Conservation (phyloP, 2,329 filamentous ascomycete genomes). For the Phoma herbarum region DNA sequence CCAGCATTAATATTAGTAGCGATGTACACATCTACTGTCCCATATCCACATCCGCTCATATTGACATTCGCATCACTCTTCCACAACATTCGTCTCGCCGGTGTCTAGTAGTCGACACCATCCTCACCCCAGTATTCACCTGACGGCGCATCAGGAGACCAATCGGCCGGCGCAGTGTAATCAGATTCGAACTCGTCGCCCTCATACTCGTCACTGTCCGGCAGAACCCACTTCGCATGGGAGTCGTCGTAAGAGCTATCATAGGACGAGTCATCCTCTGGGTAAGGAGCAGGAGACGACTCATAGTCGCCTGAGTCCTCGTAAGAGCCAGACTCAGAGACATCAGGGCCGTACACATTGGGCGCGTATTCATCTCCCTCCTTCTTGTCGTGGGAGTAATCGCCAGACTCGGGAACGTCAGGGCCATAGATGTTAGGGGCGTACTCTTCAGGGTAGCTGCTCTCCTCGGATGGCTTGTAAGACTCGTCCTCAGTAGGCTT, state of each 20-base stretch:
- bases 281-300: neutral
- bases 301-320: neutral
- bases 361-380: neutral
- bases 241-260: neutral
- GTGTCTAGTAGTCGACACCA: constrained; percentile 8
- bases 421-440: constrained; percentile 4
- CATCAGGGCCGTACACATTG: neutral
- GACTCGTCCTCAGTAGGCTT: neutral
- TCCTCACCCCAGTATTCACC: constrained; percentile 1
- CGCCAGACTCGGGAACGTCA: neutral
- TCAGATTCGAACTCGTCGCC: constrained; percentile 10
- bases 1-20: neutral
- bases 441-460: neutral
- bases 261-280: neutral
- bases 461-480: neutral
- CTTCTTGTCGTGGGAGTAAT: neutral
- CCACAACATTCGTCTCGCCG: neutral
- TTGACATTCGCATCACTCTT: neutral
- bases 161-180: neutral
- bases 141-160: neutral
- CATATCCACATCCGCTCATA: neutral
- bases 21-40: neutral
- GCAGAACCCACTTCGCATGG: neutral
- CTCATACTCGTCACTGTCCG: constrained; percentile 9
- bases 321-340: neutral